Evolutionary conservation across 2,329 filamentous ascomycete species (phyloP).

Genomic region (Paracamarosporium sp.): DNA sequence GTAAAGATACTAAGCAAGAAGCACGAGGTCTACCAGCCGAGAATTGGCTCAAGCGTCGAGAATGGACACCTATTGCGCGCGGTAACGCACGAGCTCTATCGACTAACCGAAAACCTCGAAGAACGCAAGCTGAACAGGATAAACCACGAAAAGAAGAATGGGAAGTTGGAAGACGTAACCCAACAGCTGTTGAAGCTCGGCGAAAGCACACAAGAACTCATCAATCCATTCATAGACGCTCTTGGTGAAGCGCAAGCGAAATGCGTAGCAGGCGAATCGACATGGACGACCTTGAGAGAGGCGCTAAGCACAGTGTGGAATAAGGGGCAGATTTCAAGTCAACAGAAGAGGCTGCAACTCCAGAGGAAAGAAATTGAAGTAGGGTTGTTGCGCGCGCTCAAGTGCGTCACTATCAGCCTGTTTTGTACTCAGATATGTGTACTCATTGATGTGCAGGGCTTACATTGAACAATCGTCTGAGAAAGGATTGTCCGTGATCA

Average conservation of each 20-base stretch:
- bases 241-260: constrained; percentile 27
- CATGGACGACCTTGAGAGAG: constrained; percentile 30
- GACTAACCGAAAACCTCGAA: constrained; percentile 27
- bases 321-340: constrained; percentile 32
- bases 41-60: constrained; percentile 20
- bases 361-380: constrained; percentile 33
- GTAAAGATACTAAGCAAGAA: constrained; percentile 31
- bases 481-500: constrained; percentile 31
- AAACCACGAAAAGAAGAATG: constrained; percentile 21
- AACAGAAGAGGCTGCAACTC: constrained; percentile 32
- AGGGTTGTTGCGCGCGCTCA: constrained; percentile 31
- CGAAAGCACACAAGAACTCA: constrained; percentile 29
- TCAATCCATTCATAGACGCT: constrained; percentile 25
- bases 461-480: constrained; percentile 38
- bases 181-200: constrained; percentile 33
- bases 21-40: constrained; percentile 29
- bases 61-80: constrained; percentile 29
- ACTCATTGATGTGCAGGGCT: constrained; percentile 17
- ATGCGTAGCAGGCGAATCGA: constrained; percentile 25
- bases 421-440: background rate
- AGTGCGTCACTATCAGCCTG: constrained; percentile 13
- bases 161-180: constrained; percentile 34
- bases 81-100: constrained; percentile 29
- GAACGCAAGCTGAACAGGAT: constrained; percentile 26
- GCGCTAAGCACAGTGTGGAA: constrained; percentile 43